These are phyloP conservation scores for Pichia sp. DNA, from an alignment of 1,139 yeast species.

Conservation along the genomic window DNA sequence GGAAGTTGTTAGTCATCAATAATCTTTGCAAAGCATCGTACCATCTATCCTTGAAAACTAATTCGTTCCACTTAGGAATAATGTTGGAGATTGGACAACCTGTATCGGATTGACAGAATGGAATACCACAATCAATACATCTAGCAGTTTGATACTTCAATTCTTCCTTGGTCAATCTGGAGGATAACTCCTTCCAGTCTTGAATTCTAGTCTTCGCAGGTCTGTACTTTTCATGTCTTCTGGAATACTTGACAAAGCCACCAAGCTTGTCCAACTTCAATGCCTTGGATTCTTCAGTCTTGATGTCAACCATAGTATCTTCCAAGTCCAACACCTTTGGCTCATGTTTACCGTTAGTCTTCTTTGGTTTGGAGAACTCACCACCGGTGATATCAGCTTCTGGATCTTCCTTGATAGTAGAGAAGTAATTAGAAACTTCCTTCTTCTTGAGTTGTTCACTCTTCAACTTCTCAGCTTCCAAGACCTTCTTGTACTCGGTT, in stretches of 20 bases:
- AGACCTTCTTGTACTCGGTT: constrained; percentile 80
- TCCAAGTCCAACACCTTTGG: constrained; percentile 88
- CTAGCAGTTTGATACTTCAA: constrained; percentile 92
- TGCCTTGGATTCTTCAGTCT: constrained; percentile 55
- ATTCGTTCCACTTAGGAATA: constrained; percentile 97
- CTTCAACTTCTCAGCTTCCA: constrained; percentile 69
- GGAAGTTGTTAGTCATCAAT: constrained; percentile 96
- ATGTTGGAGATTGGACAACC: constrained; percentile 98
- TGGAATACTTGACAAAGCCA: constrained; percentile 91
- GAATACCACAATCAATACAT: constrained; percentile 99
- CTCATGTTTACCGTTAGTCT: constrained; percentile 46
- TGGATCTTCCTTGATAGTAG: constrained; percentile 69
- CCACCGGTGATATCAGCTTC: constrained; percentile 87
- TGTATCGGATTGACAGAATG: constrained; percentile 96
- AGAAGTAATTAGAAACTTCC: constrained; percentile 56
- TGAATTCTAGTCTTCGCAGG: constrained; percentile 65
- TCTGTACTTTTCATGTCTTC: constrained; percentile 85
- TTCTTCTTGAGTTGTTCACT: constrained; percentile 57
- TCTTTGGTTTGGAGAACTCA: constrained; percentile 44
- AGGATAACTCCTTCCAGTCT: constrained; percentile 91
- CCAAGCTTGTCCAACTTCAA: constrained; percentile 67
- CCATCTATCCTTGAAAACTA: constrained; percentile 95
- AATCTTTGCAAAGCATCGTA: constrained; percentile 87
- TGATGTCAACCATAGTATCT: constrained; percentile 71
- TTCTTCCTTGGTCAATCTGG: constrained; percentile 77